Evolutionary conservation across 106 monocot genomes (phyloP).

Genomic region (Xerophyta viscosa): DNA sequence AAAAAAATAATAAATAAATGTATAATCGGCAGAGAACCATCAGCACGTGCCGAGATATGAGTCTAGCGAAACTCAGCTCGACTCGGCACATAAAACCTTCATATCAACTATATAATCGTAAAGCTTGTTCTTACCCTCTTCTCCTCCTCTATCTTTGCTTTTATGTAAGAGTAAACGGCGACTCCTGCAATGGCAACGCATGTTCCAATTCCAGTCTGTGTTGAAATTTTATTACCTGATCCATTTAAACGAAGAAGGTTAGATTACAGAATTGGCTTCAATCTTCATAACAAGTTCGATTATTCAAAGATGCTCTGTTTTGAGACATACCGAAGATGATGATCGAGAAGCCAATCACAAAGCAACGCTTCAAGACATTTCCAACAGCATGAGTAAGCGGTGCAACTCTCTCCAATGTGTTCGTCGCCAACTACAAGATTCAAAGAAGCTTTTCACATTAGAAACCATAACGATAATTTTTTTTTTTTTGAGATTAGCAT

Average conservation of each 20-base stretch:
- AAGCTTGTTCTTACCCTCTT: conserved; percentile 94
- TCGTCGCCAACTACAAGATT: conserved; percentile 72
- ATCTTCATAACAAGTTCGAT: too few species aligned
- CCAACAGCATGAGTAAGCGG: conserved; percentile 98
- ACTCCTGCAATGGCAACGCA: conserved; percentile 90
- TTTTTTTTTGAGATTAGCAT: too few species aligned
- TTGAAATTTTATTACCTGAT: conserved; percentile 88
- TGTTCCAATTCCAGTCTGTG: conserved; percentile 98
- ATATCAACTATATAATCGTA: too few species aligned
- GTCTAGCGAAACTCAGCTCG: too few species aligned
- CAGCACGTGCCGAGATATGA: too few species aligned
- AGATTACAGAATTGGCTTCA: neutral
- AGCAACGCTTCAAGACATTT: conserved; percentile 95
- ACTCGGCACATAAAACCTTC: too few species aligned
- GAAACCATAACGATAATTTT: too few species aligned
- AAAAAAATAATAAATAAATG: too few species aligned
- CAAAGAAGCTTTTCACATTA: too few species aligned
- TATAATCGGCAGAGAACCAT: too few species aligned
- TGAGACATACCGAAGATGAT: conserved; percentile 83
- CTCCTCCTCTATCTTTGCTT: conserved; percentile 96
- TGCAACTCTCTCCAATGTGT: conserved; percentile 98
- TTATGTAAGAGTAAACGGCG: conserved; percentile 92
- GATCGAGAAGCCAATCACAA: conserved; percentile 99
- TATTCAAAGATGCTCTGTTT: too few species aligned
- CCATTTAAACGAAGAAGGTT: neutral